Evolutionary conservation across 176 grass and related monocot genomes (phyloP).

Genomic region (Pontederia crassipes): DNA sequence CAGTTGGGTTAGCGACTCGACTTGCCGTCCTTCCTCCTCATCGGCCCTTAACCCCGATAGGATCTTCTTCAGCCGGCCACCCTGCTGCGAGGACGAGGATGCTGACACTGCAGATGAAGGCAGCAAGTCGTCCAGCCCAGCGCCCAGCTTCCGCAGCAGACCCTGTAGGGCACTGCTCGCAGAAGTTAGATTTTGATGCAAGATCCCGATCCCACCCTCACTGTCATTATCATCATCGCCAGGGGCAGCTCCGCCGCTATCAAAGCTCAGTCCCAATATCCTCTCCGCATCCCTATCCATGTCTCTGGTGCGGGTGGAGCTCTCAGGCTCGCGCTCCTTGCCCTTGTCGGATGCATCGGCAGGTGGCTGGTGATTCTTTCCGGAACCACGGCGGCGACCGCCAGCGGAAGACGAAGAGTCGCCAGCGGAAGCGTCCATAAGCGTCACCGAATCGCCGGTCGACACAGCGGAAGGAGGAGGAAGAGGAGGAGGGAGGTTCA

Average conservation of each 20-base stretch:
- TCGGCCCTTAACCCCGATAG: conserved; percentile 51
- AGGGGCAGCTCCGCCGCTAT: conserved; percentile 13
- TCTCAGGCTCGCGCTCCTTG: conserved; percentile 60
- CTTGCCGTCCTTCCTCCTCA: conserved; percentile 50
- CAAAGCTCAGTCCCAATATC: conserved; percentile 42
- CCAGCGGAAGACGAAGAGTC: not conserved
- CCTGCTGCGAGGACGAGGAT: conserved; percentile 16
- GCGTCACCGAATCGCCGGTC: too few species aligned
- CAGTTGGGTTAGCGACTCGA: conserved; percentile 60
- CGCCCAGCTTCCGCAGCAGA: conserved; percentile 55
- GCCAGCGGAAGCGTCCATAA: not conserved
- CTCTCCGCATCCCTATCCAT: conserved; percentile 44
- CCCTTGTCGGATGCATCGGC: conserved; percentile 10
- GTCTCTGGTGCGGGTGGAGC: conserved; percentile 27
- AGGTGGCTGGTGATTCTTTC: not conserved
- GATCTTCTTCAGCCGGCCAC: conserved; percentile 50
- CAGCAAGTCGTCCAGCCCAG: conserved; percentile 59
- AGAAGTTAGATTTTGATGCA: conserved; percentile 59
- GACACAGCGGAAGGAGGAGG: not conserved
- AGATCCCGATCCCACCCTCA: conserved; percentile 35
- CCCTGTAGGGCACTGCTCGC: conserved; percentile 70
- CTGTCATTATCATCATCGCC: conserved; percentile 48
- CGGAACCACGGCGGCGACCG: not conserved
- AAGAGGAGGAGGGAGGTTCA: conserved; percentile 22
- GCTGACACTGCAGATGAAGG: conserved; percentile 37